Evolutionary conservation across 2,329 filamentous ascomycete species (phyloP).

Genomic region (Fusarium illudens): DNA sequence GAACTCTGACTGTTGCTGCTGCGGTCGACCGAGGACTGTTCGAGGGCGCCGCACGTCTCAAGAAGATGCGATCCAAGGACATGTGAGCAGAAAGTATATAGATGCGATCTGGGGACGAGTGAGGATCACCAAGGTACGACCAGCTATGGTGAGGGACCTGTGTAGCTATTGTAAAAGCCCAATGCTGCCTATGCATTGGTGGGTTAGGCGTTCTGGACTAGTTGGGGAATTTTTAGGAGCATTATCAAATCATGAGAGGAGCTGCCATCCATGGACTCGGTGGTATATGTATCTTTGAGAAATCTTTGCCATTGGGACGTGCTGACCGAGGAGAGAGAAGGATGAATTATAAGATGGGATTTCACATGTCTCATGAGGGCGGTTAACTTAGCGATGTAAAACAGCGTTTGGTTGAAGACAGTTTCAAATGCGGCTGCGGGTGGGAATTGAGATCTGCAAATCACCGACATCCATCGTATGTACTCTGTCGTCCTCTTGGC

Average conservation of each 20-base stretch:
- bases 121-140: conserved; percentile 19
- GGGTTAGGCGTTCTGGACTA: conserved; percentile 42
- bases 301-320: background rate
- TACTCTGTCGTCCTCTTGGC: background rate
- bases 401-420: conserved; percentile 3
- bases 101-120: conserved; percentile 2
- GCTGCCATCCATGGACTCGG: background rate
- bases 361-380: conserved; percentile 17
- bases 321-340: background rate
- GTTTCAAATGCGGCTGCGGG: conserved; percentile 23
- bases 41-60: conserved; percentile 83
- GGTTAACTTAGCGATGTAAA: conserved; percentile 13
- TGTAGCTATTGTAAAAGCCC: conserved; percentile 37
- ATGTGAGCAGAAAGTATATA: conserved; percentile 48
- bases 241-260: conserved; percentile 23
- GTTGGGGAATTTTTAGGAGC: conserved; percentile 31
- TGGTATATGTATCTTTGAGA: background rate
- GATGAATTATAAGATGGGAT: conserved; percentile 1
- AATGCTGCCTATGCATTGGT: conserved; percentile 35
- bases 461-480: conserved; percentile 9
- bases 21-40: conserved; percentile 92
- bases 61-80: conserved; percentile 80
- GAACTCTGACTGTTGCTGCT: conserved; percentile 93
- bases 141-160: conserved; percentile 12
- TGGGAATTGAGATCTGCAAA: conserved; percentile 37